Evolutionary conservation across 371 early-diverging fungal genomes (phyloP).

Genomic region (Mucor indicus): DNA sequence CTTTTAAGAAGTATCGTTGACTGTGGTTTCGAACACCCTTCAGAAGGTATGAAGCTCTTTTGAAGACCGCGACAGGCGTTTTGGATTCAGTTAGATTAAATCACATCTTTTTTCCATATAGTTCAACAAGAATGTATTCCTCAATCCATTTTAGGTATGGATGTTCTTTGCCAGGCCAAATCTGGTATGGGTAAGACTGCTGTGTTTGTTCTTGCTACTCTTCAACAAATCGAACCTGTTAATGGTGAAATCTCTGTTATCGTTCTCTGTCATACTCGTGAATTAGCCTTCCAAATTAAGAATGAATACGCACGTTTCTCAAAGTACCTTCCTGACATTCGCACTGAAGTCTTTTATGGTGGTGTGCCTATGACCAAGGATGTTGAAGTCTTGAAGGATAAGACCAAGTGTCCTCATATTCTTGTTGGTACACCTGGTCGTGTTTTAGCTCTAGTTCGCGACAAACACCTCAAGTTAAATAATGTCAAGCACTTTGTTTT

Average conservation of each 20-base stretch:
- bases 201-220: conserved; percentile 94
- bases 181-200: conserved; percentile 99
- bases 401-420: conserved; percentile 86
- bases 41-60: conserved; percentile 69
- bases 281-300: conserved; percentile 97
- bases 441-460: conserved; percentile 85
- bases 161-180: conserved; percentile 98
- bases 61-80: neutral
- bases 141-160: conserved; percentile 94
- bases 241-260: conserved; percentile 82
- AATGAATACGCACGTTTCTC: conserved; percentile 93
- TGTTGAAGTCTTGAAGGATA: conserved; percentile 77
- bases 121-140: conserved; percentile 99
- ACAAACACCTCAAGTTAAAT: conserved; percentile 73
- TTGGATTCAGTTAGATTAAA: neutral
- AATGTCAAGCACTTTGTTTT: conserved; percentile 96
- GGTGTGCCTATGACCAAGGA: conserved; percentile 81
- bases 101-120: conserved; percentile 20
- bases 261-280: conserved; percentile 97
- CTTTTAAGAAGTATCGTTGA: conserved; percentile 93
- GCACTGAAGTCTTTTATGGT: conserved; percentile 92
- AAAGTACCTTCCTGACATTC: conserved; percentile 93
- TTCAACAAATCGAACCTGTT: conserved; percentile 92
- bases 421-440: conserved; percentile 99
- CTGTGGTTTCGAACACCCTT: conserved; percentile 99